These are phyloP conservation scores for Talaromyces pinophilus DNA, from an alignment of 2,329 filamentous ascomycete species.

Conservation along the genomic window DNA sequence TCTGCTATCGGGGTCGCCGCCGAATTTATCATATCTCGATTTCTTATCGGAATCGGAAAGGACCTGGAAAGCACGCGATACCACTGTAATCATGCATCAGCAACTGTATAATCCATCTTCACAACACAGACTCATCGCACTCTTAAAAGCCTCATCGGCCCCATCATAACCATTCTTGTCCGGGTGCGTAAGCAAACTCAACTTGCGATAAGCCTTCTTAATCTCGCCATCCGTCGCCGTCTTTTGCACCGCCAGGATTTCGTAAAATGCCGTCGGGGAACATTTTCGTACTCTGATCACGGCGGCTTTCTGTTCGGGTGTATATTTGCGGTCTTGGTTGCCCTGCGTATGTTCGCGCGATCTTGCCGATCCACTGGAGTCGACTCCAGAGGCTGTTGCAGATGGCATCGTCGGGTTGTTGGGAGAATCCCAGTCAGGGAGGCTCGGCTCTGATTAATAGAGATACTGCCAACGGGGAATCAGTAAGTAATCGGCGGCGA, in stretches of 20 bases:
- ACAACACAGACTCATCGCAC: conserved; percentile 44
- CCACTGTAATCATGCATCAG: conserved; percentile 57
- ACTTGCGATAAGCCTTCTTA: conserved; percentile 96
- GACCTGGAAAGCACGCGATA: conserved; percentile 88
- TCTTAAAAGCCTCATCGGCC: conserved; percentile 97
- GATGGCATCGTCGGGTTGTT: conserved; percentile 39
- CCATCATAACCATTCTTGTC: conserved; percentile 98
- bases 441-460: not conserved
- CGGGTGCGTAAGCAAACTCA: conserved; percentile 91
- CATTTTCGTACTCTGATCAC: conserved; percentile 87
- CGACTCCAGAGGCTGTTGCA: conserved; percentile 50
- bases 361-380: conserved; percentile 43
- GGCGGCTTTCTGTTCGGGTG: conserved; percentile 84
- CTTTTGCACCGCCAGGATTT: conserved; percentile 76
- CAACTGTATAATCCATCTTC: not conserved
- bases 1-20: conserved; percentile 86
- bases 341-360: conserved; percentile 53
- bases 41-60: conserved; percentile 93
- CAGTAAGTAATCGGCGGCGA: not conserved
- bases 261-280: conserved; percentile 85
- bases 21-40: conserved; percentile 81
- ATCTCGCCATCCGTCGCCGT: conserved; percentile 77
- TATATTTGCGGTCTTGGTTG: conserved; percentile 65
- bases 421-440: not conserved
- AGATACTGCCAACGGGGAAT: too few species aligned